Evolutionary conservation across 2,329 filamentous ascomycete genomes (phyloP), one percentile per base, ranked within the genome.

Genomic region (Cytospora paraplurivora): DNA sequence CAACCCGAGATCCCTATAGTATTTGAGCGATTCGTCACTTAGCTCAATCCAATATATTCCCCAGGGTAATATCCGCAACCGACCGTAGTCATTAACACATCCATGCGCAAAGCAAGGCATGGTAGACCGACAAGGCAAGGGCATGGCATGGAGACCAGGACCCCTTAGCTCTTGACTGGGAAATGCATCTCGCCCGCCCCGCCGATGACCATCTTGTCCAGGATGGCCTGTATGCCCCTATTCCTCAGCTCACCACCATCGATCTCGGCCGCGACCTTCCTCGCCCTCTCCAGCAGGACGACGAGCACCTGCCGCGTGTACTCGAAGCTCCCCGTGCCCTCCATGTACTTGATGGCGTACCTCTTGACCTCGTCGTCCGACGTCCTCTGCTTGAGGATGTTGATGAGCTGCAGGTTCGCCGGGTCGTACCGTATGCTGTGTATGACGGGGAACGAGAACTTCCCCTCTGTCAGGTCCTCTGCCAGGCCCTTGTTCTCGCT

Each of bases 391-490:
- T 92, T 92, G 50, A 98, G 81, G 62, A 98, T 97, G 73, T 95
- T 97, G 75, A 97, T 85, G 62, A 99, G 84, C 71, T 96, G 89
- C 69, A 90, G 81, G 73, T 93, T 91, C 35, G 79, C 77, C 19
- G 86, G 91, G 73, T 93, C 85, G 65, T 89, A 80, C 65, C 91
- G 90, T 69, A 98, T 96, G 74, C 90, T 90, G 78, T 98, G 94
- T 71, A 98, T 97, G 71, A 98, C 88, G 49, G 93, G 93, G 74
- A 97, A 97, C 33, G 90, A 94, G 79, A 97, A 97, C 82, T 98
- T 98, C 67, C 94, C 94, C 79, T 98, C 95, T 1, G 93, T 97
- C 70, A 98, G 79, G 76, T 98, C 95, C 79, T 98, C 94, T 76
- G 92, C 96, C 69, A 97, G 85, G 56, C 94, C 95, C 79, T 98